Conservation (phyloP, 2,329 filamentous ascomycete genomes). For the Chaetothyriales sp. region DNA sequence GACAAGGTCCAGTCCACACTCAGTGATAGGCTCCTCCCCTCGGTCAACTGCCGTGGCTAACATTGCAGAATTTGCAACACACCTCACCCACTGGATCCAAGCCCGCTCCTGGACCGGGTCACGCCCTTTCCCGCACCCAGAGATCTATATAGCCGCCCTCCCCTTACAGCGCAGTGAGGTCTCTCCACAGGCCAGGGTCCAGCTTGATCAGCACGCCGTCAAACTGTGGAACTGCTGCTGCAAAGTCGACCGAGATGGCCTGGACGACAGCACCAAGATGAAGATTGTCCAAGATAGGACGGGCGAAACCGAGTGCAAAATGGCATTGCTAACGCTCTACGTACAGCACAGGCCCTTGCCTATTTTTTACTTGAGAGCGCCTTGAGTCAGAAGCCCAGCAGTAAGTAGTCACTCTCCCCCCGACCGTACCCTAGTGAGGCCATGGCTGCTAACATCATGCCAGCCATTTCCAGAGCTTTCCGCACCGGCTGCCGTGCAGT, state of each 20-base stretch:
- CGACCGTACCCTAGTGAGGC: not conserved
- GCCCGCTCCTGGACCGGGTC: not conserved
- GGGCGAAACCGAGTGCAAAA: not conserved
- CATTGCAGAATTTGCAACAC: not conserved
- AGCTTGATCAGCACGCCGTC: slow-evolving; percentile 23
- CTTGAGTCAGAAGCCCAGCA: slow-evolving; percentile 19
- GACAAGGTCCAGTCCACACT: not conserved
- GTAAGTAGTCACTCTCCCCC: not conserved
- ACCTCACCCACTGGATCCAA: not conserved
- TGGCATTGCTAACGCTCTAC: not conserved
- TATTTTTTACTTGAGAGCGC: slow-evolving; percentile 55
- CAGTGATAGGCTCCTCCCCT: not conserved
- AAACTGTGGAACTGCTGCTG: slow-evolving; percentile 28
- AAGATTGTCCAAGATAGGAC: slow-evolving; percentile 1
- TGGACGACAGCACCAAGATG: slow-evolving; percentile 6
- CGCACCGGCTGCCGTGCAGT: slow-evolving; percentile 55
- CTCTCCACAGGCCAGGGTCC: slow-evolving; percentile 3
- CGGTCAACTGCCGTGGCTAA: not conserved
- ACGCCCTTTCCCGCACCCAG: slow-evolving; percentile 7
- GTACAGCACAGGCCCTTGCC: slow-evolving; percentile 42
- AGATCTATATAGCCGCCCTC: slow-evolving; percentile 9
- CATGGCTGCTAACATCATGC: slow-evolving; percentile 5
- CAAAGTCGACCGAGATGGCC: slow-evolving; percentile 2
- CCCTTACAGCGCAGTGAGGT: slow-evolving; percentile 11
- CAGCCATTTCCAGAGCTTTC: slow-evolving; percentile 44